A percentile compares a stretch with the other conserved stretches of the same genome.
phyloP scores from a whole-genome alignment of 2,329 filamentous ascomycete species.

The Alternaria triticina region DNA sequence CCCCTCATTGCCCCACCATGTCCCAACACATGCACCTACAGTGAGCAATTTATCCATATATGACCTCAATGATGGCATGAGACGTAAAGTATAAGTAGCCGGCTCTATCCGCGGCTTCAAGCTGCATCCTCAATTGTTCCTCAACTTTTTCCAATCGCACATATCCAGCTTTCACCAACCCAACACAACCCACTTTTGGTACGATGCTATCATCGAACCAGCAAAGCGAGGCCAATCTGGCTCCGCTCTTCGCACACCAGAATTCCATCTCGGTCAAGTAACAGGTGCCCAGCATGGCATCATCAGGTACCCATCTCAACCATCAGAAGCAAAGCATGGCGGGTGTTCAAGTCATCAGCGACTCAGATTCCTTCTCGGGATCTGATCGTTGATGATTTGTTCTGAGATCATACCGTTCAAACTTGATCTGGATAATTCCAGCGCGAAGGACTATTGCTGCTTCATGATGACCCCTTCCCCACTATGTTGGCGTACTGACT shows the following conservation, averaged over 20 bases:
- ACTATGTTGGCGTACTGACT: slow-evolving; percentile 33
- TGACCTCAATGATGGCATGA: neutral
- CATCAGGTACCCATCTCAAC: slow-evolving; percentile 26
- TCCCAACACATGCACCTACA: slow-evolving; percentile 12
- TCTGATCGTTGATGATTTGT: slow-evolving; percentile 8
- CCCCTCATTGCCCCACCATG: slow-evolving; percentile 22
- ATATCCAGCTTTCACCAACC: neutral
- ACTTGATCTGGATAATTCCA: slow-evolving; percentile 90
- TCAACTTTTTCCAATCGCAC: neutral
- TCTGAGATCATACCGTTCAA: slow-evolving; percentile 66
- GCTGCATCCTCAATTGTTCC: neutral
- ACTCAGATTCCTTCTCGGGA: neutral
- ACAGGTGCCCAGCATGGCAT: slow-evolving; percentile 13
- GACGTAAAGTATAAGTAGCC: neutral
- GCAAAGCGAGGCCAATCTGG: slow-evolving; percentile 1
- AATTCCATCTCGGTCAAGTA: slow-evolving; percentile 16
- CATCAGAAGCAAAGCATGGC: slow-evolving; percentile 30
- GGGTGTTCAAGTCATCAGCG: slow-evolving; percentile 20
- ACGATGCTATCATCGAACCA: slow-evolving; percentile 21
- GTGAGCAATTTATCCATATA: slow-evolving; percentile 3
- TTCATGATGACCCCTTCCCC: slow-evolving; percentile 54
- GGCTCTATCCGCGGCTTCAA: neutral
- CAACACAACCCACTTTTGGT: slow-evolving; percentile 6
- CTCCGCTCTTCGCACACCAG: slow-evolving; percentile 3
- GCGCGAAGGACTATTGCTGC: slow-evolving; percentile 82